Conservation (phyloP, 768 basidiomycete species). For the Tylopilus sp. region DNA sequence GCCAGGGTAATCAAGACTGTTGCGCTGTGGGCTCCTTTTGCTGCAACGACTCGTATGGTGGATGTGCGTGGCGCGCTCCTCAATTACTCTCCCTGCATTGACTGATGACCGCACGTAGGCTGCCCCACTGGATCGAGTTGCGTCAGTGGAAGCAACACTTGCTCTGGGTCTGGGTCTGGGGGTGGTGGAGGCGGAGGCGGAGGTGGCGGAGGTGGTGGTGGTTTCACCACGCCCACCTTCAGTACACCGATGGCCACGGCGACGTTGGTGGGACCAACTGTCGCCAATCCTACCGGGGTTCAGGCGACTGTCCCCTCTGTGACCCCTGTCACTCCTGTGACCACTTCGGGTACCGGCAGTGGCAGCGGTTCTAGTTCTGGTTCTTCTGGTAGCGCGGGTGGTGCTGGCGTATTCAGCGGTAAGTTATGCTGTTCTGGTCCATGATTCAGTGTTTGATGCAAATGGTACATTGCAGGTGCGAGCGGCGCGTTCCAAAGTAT, state of each 20-base stretch:
- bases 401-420: not conserved
- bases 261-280: not conserved
- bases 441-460: not conserved
- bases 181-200: not conserved
- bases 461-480: not conserved
- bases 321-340: not conserved
- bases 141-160: constrained; percentile 2
- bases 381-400: too few relatives aligned
- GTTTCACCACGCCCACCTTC: not conserved
- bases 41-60: constrained; percentile 21
- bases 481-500: constrained; percentile 11
- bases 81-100: too few relatives aligned
- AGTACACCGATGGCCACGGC: not conserved
- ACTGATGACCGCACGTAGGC: constrained; percentile 4
- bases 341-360: not conserved
- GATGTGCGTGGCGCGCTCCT: constrained; percentile 15
- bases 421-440: not conserved
- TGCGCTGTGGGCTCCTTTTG: constrained; percentile 14
- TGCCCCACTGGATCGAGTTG: constrained; percentile 16
- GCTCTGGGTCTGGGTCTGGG: not conserved
- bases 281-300: not conserved
- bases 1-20: constrained; percentile 2
- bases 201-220: not conserved
- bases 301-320: too few relatives aligned
- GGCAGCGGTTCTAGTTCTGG: too few relatives aligned